Base-by-base conservation (phyloP, 345 rosid genomes). In the Crucihimalaya himalaica region DNA sequence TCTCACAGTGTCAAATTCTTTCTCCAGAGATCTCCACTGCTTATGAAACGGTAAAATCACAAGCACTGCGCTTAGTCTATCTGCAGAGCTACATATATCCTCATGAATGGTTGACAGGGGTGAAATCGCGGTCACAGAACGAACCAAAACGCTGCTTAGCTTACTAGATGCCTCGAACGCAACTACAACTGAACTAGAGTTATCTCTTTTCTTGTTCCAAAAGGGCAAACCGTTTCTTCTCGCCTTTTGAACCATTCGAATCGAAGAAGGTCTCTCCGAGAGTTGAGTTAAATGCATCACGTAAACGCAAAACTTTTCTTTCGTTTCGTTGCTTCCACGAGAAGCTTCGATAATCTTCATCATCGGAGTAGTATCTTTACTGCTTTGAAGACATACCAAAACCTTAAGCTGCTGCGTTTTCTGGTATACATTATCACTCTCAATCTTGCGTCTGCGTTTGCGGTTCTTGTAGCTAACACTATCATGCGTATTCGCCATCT, bases 201-300 rank as follows among this genome's bases (percentile, higher is more conserved):
- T 71, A 0, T 85, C 71, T 3, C 64, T 54, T 47, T 52, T 83
- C 74, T 86, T 86, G 66, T 89, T 89, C 90, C 92, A 89, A 55
- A 84, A 87, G 29, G 88, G 89, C 6, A 86, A 68, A 5, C 96
- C 96, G 4, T 89, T 91, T 72, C 84, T 86, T 74, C 90, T 82
- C 3, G 88, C 91, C 81, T 85, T 89, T 66, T 87, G 91, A 48
- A 91, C 93, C 97, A 87, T 91, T 10, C 84, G 86, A 55, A 87
- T 89, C 6, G 97, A 87, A 2, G 97, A 89, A 23, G 96, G 59
- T 72, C 96, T 83, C 81, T 91, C 93, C 0, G 97, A 86, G 27
- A 89, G 89, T 79, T 91, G 93, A 88, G 86, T 85, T 16, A 89
- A 83, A 78, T 91, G 97, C 86, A 91, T 73, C 8, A 92, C 90